These are phyloP conservation scores for Pseudozyma tsukubaensis DNA, from an alignment of 1,284 basidiomycete genomes.

Conservation along the genomic window DNA sequence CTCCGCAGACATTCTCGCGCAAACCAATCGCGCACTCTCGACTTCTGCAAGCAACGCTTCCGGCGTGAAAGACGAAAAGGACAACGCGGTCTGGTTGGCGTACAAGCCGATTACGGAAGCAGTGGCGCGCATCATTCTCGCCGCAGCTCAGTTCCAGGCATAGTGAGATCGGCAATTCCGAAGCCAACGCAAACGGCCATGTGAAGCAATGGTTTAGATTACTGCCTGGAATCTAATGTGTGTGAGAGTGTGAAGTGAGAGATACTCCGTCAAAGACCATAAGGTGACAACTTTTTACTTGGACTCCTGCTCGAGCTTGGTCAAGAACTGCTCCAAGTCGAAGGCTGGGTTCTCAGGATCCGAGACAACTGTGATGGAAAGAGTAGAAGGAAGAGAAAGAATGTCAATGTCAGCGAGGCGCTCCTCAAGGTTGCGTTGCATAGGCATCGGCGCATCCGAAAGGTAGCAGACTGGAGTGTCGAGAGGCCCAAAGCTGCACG, in stretches of 20 bases:
- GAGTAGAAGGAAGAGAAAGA: constrained; percentile 37
- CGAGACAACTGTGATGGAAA: constrained; percentile 76
- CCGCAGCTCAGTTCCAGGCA: constrained; percentile 29
- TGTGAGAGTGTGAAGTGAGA: background rate
- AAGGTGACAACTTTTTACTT: constrained; percentile 11
- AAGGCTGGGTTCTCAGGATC: constrained; percentile 95
- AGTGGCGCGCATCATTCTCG: constrained; percentile 28
- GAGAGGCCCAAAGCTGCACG: too few relatives aligned
- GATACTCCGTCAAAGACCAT: background rate
- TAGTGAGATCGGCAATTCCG: background rate
- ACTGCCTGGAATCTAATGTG: constrained; percentile 28
- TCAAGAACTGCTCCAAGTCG: constrained; percentile 91
- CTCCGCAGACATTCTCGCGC: constrained; percentile 21
- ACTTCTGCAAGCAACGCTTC: background rate
- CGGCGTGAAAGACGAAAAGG: background rate
- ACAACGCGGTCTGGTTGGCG: constrained; percentile 12
- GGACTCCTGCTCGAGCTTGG: constrained; percentile 59
- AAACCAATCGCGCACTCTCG: constrained; percentile 14
- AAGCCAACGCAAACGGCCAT: background rate
- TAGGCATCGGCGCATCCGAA: background rate
- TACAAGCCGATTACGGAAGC: constrained; percentile 32
- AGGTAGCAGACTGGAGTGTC: too few relatives aligned
- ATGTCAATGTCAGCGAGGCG: constrained; percentile 10
- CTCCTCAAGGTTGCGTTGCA: background rate
- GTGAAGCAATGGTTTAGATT: constrained; percentile 25